Conservation (phyloP, 768 basidiomycete species). For the Guyanaporus albipodus region DNA sequence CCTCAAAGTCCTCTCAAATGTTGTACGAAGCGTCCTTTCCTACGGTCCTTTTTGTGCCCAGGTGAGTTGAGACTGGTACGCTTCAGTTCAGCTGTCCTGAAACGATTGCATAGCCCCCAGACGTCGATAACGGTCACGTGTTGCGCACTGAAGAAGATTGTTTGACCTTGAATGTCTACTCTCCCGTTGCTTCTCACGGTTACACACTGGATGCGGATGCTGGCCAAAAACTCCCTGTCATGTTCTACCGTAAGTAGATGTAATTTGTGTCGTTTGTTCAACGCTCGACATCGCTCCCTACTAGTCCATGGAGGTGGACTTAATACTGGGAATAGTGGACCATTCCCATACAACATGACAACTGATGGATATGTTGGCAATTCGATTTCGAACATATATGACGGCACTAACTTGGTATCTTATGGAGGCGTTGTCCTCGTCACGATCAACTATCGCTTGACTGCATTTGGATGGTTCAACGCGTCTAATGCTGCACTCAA, state of each 20-base stretch:
- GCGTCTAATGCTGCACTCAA: slow-evolving; percentile 26
- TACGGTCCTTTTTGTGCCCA: slow-evolving; percentile 21
- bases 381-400: slow-evolving; percentile 19
- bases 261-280: neutral
- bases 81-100: neutral
- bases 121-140: slow-evolving; percentile 10
- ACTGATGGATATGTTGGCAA: slow-evolving; percentile 17
- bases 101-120: slow-evolving; percentile 6
- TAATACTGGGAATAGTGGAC: slow-evolving; percentile 13
- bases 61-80: slow-evolving; percentile 3
- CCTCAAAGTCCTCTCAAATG: slow-evolving; percentile 3
- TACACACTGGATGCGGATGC: neutral
- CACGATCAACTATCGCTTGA: slow-evolving; percentile 23
- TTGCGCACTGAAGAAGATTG: slow-evolving; percentile 15
- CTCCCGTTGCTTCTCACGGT: slow-evolving; percentile 3
- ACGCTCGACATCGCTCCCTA: neutral
- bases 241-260: slow-evolving; percentile 19
- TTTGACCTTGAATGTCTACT: slow-evolving; percentile 19
- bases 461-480: slow-evolving; percentile 22
- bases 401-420: slow-evolving; percentile 24
- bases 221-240: slow-evolving; percentile 15
- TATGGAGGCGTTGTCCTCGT: slow-evolving; percentile 24
- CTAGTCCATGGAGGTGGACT: slow-evolving; percentile 21
- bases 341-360: slow-evolving; percentile 21
- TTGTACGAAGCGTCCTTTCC: neutral